Evolutionary conservation across 352 stramenopile genomes (phyloP).

Genomic region (Plasmopara halstedii): DNA sequence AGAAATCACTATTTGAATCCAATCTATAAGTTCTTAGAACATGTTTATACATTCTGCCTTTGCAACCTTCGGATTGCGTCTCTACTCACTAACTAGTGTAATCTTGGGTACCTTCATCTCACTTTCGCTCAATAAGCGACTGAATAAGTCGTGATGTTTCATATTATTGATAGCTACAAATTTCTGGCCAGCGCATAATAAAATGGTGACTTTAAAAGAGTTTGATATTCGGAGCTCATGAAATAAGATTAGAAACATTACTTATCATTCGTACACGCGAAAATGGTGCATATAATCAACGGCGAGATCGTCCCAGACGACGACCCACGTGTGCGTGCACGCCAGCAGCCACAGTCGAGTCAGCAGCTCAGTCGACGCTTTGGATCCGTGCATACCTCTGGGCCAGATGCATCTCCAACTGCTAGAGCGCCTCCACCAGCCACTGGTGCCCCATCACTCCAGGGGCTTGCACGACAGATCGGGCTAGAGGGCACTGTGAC

Average conservation of each 20-base stretch:
- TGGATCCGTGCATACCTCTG: constrained; percentile 20
- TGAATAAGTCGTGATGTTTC: too few relatives aligned
- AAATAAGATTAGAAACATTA: too few relatives aligned
- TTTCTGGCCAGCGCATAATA: background rate
- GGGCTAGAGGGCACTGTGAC: constrained; percentile 56
- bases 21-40: too few relatives aligned
- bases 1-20: background rate
- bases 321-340: constrained; percentile 59
- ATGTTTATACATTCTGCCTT: too few relatives aligned
- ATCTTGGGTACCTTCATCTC: too few relatives aligned
- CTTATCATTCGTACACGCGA: too few relatives aligned
- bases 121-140: too few relatives aligned
- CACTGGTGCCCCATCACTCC: constrained; percentile 27
- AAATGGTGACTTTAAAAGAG: too few relatives aligned
- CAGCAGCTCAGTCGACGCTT: constrained; percentile 16
- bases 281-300: constrained; percentile 87
- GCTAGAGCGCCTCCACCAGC: constrained; percentile 3
- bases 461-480: constrained; percentile 38
- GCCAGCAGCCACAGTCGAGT: constrained; percentile 10
- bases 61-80: too few relatives aligned
- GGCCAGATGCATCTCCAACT: constrained; percentile 3
- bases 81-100: too few relatives aligned
- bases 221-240: too few relatives aligned
- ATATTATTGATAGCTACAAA: too few relatives aligned
- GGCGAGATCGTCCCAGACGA: constrained; percentile 81